Base-by-base conservation (phyloP, 306 rosid species). In the Vigna mungo region DNA sequence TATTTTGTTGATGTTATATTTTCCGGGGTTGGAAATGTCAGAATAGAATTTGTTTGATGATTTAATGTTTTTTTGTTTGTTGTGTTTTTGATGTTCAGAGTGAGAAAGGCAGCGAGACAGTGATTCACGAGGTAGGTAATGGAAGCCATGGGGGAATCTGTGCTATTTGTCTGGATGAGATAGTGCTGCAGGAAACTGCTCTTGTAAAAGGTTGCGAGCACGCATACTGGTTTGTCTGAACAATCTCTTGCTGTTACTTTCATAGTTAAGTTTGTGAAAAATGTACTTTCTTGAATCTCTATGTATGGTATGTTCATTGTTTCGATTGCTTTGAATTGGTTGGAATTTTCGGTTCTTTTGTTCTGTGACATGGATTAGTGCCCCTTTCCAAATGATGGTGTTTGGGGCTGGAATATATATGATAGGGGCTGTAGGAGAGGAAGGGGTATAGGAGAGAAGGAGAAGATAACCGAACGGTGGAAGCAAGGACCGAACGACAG, bases 161-260 rank as follows among this genome's bases (percentile, higher is more conserved):
- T 44, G 98, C 96, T 1, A 89, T 93, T 46, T 89, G 98, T 51
- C 86, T 93, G 80, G 88, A 93, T 72, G 75, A 83, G 70, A 95
- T 95, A 55, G 70, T 71, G 58, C 92, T 92, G 12, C 90, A 85
- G 77, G 97, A 95, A 75, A 92, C 93, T 37, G 97, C 98, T 49
- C 86, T 92, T 74, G 88, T 93, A 56, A 91, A 90, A 88, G 97
- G 95, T 79, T 93, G 98, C 92, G 97, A 93, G 91, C 98, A 93
- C 78, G 96, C 95, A n/a, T 93, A 93, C 90, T 91, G 98, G 97
- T 93, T 81, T 77, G 91, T 91, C 86, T 71, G 48, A 82, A 39
- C 69, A 7, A 59, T 80, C 82, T 78, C 73, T 81, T 20, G 6
- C 53, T 46, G 2, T 66, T 60, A 15, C 1, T 71, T 49, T 79